Evolutionary conservation across 768 basidiomycete species (phyloP).

Genomic region (Dacryopinax spathularia): DNA sequence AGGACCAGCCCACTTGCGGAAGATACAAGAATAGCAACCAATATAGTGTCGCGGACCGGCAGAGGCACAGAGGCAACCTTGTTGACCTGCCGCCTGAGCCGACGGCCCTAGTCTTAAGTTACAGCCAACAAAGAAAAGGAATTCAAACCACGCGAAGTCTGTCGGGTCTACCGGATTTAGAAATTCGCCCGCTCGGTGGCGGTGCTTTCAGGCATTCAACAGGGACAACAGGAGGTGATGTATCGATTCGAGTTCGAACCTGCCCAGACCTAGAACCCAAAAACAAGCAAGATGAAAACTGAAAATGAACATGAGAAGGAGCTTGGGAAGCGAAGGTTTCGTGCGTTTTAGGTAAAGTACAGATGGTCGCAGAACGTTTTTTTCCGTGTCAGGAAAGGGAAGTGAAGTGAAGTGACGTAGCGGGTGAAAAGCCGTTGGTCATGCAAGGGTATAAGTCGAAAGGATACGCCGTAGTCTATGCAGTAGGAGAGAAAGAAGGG

Average conservation of each 20-base stretch:
- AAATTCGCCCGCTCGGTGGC: no score
- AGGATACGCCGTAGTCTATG: background rate
- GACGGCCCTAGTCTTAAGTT: no score
- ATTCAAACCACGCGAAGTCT: no score
- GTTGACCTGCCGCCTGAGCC: no score
- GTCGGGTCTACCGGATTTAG: no score
- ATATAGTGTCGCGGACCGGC: background rate
- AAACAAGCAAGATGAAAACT: background rate
- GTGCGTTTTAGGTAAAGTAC: conserved; percentile 2
- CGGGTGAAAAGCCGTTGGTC: background rate
- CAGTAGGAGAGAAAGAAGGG: background rate
- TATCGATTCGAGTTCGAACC: background rate
- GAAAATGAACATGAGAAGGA: no score
- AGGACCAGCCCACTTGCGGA: background rate
- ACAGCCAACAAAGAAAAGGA: no score
- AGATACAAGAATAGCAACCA: background rate
- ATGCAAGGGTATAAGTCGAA: background rate
- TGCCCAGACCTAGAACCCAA: background rate
- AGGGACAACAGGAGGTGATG: no score
- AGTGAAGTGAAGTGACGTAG: background rate
- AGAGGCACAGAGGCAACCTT: background rate
- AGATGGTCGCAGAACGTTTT: background rate
- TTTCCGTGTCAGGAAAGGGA: background rate
- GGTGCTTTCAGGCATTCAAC: no score
- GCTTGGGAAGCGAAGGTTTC: background rate